Base-by-base conservation (phyloP, 208 protist species). In the Acanthamoeba royreba region DNA sequence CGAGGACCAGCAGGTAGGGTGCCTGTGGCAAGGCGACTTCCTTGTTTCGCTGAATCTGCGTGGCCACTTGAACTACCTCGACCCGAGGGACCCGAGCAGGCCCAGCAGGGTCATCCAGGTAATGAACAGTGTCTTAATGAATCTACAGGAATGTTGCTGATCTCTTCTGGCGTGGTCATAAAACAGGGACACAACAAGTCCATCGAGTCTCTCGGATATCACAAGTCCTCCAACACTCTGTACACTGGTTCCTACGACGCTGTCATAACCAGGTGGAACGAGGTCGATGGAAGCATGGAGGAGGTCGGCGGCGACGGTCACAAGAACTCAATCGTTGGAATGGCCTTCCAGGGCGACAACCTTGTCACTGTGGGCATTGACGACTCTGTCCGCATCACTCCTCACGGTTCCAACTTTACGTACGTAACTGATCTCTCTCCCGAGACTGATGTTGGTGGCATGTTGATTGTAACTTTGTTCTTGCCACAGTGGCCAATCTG, bases 1-100 rank as follows among this genome's bases (percentile, higher is more conserved):
- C 4, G 94, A 97, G 2, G 94, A 97, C 81, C 96, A 97, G 94
- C 97, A 98, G 92, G 42, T 98, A 0, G 97, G 96, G 74, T 96
- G 95, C 92, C 93, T 98, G 13, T 98, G 97, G 97, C 63, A 95
- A 31, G 96, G 95, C 43, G 72, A 96, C 17, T 13, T 93, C 15
- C 38, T 98, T 9, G 35, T 98, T 19, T 96, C 97, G 15, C 69
- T 98, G 9, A 95, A 93, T 33, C 92, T 98, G n/a, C 47, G n/a
- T 28, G 97, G 97, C 81, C 66, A 93, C 22, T 97, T 98, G 74
- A 95, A 79, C 42, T 97, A 95, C 72, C 95, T 98, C 22, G 96
- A 98, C 79, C 13, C 25, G 0, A 52, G 72, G 40, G 1, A n/a
- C 35, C 72, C 72, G n/a, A 52, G 35, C 72, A 47, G 49, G 38